Base-by-base conservation (phyloP, 768 basidiomycete species). In the Lentinula sp. region DNA sequence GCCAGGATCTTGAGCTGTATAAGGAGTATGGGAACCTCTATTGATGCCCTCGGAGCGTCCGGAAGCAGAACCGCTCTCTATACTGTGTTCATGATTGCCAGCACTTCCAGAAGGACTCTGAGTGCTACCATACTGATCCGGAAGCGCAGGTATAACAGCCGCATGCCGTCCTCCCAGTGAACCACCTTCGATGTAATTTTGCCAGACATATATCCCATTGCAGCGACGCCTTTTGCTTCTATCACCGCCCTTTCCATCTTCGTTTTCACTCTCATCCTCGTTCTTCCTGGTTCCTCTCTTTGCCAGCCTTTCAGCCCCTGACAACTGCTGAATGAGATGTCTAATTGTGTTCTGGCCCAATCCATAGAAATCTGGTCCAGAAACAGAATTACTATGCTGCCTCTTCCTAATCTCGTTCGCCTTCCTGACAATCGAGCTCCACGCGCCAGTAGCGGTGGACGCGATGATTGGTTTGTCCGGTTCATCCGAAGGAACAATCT, bases 321-420 rank as follows among this genome's bases (percentile, higher is more conserved):
- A 84, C 15, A 94, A 78, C 71, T 91, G 88, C 71, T 94, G 91
- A n/a, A 94, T 91, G 40, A 93, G 80, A 68, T 91, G 89, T 74
- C 93, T 93, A 76, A 94, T 92, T 4, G 89, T 88, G 68, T 93
- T 93, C 71, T 93, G 88, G 3, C 88, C 88, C 15, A 94, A 77
- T 8, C 92, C 92, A 68, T 91, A 93, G 71, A 93, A 93, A 73
- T 93, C 91, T 13, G 91, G 91, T 0, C 91, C 91, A 2, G 91
- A 93, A 13, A 94, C 89, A 5, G 88, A 91, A 70, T 93, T 93
- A 48, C 87, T 89, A 68, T 93, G 91, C 64, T 90, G 87, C 13
- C 90, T 80, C 68, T 89, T 86, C 53, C 91, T 84, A 62, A 93
- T 85, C 46, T 82, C 80, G 68, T 93, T 93, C 1, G 92, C 91